These are phyloP conservation scores for Elsinoe necatrix DNA, from an alignment of 2,329 filamentous ascomycete species.

Conservation along the genomic window DNA sequence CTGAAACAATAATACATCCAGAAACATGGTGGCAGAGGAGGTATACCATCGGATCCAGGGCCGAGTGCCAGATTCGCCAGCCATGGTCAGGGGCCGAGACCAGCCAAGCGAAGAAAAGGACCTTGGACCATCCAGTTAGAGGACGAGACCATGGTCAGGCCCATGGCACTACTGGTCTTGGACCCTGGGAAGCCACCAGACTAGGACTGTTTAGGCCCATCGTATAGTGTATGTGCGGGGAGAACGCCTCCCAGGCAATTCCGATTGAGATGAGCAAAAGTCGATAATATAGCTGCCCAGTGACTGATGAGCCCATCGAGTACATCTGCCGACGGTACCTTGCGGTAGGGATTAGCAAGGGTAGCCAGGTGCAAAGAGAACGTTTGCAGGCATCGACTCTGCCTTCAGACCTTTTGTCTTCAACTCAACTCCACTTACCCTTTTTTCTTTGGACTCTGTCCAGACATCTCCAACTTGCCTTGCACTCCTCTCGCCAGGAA, in stretches of 20 bases:
- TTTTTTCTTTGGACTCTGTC: not conserved
- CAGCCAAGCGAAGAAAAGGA: not conserved
- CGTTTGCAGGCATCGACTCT: constrained; percentile 3
- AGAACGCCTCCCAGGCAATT: constrained; percentile 8
- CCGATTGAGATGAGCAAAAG: constrained; percentile 5
- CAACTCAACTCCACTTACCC: not conserved
- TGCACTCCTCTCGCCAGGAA: not conserved
- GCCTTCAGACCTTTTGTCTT: not conserved
- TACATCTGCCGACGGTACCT: not conserved
- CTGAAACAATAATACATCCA: not conserved
- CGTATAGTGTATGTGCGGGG: constrained; percentile 5
- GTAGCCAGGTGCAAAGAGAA: not conserved
- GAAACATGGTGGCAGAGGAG: not conserved
- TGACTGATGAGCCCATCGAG: not conserved
- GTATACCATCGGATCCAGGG: not conserved
- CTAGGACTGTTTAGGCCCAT: constrained; percentile 1
- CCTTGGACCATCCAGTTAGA: not conserved
- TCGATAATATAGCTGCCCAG: not conserved
- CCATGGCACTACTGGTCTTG: not conserved
- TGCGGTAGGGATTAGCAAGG: constrained; percentile 3
- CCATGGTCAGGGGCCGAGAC: not conserved
- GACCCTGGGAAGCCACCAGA: not conserved
- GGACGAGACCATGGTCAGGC: not conserved
- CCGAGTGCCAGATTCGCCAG: not conserved
- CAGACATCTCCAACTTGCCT: not conserved